phyloP scores from a whole-genome alignment of 169 alveolate genomes.

The Plasmodium ovale region DNA sequence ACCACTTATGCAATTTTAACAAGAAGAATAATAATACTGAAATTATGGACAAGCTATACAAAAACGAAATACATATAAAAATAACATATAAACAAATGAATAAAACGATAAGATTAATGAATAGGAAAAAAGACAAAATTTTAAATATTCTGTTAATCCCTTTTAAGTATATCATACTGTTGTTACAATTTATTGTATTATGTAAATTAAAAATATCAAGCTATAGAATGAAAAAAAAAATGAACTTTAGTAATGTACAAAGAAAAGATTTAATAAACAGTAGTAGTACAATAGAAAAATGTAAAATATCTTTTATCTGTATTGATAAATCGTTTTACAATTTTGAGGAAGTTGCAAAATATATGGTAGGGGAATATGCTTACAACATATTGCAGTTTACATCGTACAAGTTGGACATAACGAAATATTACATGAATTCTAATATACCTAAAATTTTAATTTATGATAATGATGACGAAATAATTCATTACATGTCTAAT shows the following conservation, averaged over 20 bases:
- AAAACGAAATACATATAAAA: slow-evolving; percentile 41
- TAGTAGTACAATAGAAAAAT: background rate
- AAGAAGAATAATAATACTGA: slow-evolving; percentile 14
- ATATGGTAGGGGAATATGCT: slow-evolving; percentile 75
- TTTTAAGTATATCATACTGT: slow-evolving; percentile 17
- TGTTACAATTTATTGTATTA: slow-evolving; percentile 40
- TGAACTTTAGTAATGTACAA: background rate
- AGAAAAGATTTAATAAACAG: background rate
- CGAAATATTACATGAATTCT: slow-evolving; percentile 68
- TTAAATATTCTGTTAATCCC: slow-evolving; percentile 26
- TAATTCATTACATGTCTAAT: slow-evolving; percentile 72
- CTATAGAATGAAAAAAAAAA: slow-evolving; percentile 18
- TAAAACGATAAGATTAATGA: slow-evolving; percentile 24
- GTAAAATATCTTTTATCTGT: slow-evolving; percentile 49
- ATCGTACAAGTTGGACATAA: slow-evolving; percentile 56
- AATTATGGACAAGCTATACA: slow-evolving; percentile 29
- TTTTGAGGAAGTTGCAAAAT: slow-evolving; percentile 72
- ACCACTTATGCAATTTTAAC: slow-evolving; percentile 59
- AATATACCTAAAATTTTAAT: slow-evolving; percentile 58
- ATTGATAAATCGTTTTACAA: slow-evolving; percentile 61
- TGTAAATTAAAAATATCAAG: slow-evolving; percentile 36
- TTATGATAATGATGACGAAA: slow-evolving; percentile 71
- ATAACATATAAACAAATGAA: slow-evolving; percentile 34
- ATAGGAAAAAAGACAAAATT: slow-evolving; percentile 47
- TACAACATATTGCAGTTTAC: slow-evolving; percentile 66